A percentile compares a stretch with the other conserved stretches of the same genome.
These are phyloP conservation scores for Astrocystis sublimbata DNA, from an alignment of 495 filamentous ascomycete species.

Conservation along the genomic window DNA sequence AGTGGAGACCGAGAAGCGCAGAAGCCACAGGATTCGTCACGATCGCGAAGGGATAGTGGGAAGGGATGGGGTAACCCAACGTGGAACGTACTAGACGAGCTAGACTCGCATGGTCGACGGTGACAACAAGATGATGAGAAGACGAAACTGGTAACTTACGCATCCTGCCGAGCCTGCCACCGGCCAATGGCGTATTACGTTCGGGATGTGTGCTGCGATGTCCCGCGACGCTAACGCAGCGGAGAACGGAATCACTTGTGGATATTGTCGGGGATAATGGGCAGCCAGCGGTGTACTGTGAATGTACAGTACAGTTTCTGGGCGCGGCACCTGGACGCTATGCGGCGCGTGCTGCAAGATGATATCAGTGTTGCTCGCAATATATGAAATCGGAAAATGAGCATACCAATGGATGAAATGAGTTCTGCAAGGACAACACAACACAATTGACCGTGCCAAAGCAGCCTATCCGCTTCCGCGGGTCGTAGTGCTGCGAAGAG, in stretches of 20 bases:
- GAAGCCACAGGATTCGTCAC: background rate
- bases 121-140: background rate
- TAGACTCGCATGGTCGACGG: background rate
- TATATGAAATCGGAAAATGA: background rate
- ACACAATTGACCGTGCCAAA: background rate
- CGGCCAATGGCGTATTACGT: background rate
- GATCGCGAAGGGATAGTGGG: background rate
- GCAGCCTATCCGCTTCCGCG: background rate
- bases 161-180: slow-evolving; percentile 12
- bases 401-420: background rate
- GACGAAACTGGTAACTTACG: slow-evolving; percentile 2
- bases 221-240: background rate
- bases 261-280: no score
- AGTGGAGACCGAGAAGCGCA: background rate
- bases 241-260: background rate
- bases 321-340: background rate
- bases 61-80: background rate
- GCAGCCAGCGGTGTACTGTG: no score
- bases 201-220: background rate
- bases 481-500: background rate
- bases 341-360: background rate
- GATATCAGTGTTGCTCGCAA: slow-evolving; percentile 10
- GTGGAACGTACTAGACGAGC: background rate
- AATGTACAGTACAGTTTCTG: background rate
- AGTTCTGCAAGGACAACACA: no score